Evolutionary conservation across 2,329 filamentous ascomycete genomes (phyloP), one percentile per base, ranked within the genome.

Genomic region (Grosmannia clavigera): DNA sequence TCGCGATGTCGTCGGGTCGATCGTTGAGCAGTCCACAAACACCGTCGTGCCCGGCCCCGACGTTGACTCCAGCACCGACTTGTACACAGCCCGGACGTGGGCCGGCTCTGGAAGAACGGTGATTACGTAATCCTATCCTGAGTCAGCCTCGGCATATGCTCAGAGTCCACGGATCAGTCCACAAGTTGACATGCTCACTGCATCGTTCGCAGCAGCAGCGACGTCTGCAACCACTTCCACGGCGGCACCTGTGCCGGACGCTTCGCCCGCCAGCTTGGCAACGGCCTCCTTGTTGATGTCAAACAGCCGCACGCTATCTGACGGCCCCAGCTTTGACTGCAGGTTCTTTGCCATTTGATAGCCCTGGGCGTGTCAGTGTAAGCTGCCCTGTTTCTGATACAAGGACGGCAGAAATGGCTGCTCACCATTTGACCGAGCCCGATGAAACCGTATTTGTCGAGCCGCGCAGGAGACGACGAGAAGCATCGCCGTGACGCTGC

Each of bases 21-120:
- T 97, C 19, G 94, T 99, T 3, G 92, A 97, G 72, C 88, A 92
- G 73, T 99, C 94, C 69, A 99, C 94, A 72, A 95, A 96, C 61
- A 96, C 75, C 46, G 35, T 59, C n/a, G 60, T 19, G 48, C 91
- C 85, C 61, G 86, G 76, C 57, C 79, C 80, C 50, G 76, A 75
- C 1, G 77, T 72, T 2, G 79, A 75, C 55, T 82, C 78, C 53
- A 95, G 77, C 70, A 97, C 91, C 59, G 86, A 80, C 55, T 83
- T 76, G 72, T 91, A 96, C 48, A 96, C 90, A 58, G 81, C 81
- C 69, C 88, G 87, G 61, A 97, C 92, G 70, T 97, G 92, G 33
- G 86, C 80, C 1, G 92, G 90, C 67, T 95, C 90, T 0, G 94
- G 94, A 1, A 99, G 82, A 61, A 90, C 91, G 14, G 92, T 95